phyloP scores from a whole-genome alignment of 2,329 filamentous ascomycete genomes.

The Pseudogymnoascus pannorum region DNA sequence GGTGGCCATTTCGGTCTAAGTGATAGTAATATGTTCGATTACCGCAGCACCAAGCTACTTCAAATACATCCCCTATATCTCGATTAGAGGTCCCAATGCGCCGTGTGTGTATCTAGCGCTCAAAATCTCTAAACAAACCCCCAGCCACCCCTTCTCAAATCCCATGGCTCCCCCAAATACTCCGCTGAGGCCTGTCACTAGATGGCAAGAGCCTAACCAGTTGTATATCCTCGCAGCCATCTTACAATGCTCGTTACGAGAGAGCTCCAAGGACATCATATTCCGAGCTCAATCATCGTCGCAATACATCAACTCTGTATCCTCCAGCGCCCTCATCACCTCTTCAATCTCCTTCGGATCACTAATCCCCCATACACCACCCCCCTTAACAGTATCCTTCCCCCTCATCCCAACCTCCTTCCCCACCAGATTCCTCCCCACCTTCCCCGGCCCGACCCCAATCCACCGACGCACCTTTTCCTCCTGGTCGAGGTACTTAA shows the following conservation, averaged over 20 bases:
- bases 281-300: constrained; percentile 21
- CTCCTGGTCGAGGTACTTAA: constrained; percentile 80
- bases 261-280: not conserved
- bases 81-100: not conserved
- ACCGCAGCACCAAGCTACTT: not conserved
- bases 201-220: not conserved
- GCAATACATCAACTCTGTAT: constrained; percentile 42
- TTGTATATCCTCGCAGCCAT: not conserved
- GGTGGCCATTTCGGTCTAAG: not conserved
- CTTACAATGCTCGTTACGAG: not conserved
- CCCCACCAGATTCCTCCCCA: constrained; percentile 85
- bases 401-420: constrained; percentile 88
- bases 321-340: constrained; percentile 55
- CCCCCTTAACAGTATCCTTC: constrained; percentile 72
- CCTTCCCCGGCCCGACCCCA: constrained; percentile 88
- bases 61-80: not conserved
- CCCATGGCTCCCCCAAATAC: not conserved
- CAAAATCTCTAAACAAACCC: not conserved
- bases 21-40: not conserved
- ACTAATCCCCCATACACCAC: constrained; percentile 87
- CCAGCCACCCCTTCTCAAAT: not conserved
- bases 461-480: constrained; percentile 77
- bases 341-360: constrained; percentile 71
- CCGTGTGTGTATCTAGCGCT: not conserved
- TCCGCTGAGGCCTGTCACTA: not conserved